Evolutionary conservation across 176 grass and related monocot genomes (phyloP).

Genomic region (Carex pumila): DNA sequence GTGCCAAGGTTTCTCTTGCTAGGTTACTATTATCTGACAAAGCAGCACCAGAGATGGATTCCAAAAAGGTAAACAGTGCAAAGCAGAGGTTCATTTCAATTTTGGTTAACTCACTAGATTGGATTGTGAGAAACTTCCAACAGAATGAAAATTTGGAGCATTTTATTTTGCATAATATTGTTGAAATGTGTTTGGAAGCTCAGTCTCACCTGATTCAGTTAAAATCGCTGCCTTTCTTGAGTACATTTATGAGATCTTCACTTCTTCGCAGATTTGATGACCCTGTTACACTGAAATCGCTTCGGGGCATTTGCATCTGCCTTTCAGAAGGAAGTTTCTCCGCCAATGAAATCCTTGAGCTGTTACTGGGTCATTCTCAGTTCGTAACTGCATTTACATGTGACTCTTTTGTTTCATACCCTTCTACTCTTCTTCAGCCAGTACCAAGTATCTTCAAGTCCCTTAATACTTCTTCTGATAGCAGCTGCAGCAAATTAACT

Average conservation of each 20-base stretch:
- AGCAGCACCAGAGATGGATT: constrained; percentile 32
- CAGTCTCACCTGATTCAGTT: constrained; percentile 39
- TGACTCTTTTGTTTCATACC: constrained; percentile 29
- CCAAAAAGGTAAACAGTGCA: constrained; percentile 53
- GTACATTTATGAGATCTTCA: constrained; percentile 71
- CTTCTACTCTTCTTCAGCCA: constrained; percentile 64
- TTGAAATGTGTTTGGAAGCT: constrained; percentile 56
- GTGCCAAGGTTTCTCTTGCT: constrained; percentile 66
- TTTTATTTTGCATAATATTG: constrained; percentile 74
- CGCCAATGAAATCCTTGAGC: constrained; percentile 69
- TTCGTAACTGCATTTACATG: constrained; percentile 56
- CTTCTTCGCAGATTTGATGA: constrained; percentile 85
- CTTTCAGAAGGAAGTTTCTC: constrained; percentile 62
- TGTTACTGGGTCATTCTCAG: constrained; percentile 85
- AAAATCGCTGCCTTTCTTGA: constrained; percentile 65
- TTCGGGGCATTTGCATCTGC: constrained; percentile 67
- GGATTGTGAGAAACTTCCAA: constrained; percentile 48
- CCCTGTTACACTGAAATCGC: constrained; percentile 63
- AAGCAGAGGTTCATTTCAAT: constrained; percentile 67
- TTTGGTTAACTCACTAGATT: constrained; percentile 54
- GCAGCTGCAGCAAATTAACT: constrained; percentile 6
- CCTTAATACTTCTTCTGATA: constrained; percentile 39
- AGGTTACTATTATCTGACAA: constrained; percentile 70
- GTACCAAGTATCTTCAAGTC: constrained; percentile 73
- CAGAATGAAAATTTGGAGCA: constrained; percentile 46